These are phyloP conservation scores for Tarenaya hassleriana DNA, from an alignment of 345 rosid species.

Conservation along the genomic window DNA sequence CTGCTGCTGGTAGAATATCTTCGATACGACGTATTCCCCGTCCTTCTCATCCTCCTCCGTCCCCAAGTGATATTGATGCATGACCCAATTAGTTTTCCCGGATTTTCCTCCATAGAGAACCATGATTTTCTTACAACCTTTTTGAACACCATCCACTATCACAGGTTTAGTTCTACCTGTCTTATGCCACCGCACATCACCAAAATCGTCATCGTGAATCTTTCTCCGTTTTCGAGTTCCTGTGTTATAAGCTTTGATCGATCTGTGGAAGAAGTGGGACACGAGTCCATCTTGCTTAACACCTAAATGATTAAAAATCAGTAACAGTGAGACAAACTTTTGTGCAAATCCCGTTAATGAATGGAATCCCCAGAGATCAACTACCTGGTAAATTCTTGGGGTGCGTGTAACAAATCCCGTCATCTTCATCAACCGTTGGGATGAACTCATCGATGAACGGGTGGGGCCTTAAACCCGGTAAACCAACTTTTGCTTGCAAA, in stretches of 20 bases:
- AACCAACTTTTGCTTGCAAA: slow-evolving; percentile 62
- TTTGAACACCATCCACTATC: slow-evolving; percentile 62
- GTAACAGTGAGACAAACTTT: slow-evolving; percentile 5
- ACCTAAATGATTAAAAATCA: slow-evolving; percentile 33
- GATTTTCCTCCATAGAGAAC: slow-evolving; percentile 88
- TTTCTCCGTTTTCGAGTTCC: slow-evolving; percentile 93
- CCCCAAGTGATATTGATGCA: slow-evolving; percentile 98
- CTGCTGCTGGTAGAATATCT: slow-evolving; percentile 71
- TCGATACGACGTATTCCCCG: slow-evolving; percentile 75
- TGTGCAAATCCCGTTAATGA: slow-evolving; percentile 2
- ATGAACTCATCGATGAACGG: slow-evolving; percentile 81
- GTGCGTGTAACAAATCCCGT: slow-evolving; percentile 96
- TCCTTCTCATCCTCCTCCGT: slow-evolving; percentile 84
- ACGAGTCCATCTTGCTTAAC: slow-evolving; percentile 72
- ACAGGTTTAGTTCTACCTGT: slow-evolving; percentile 89
- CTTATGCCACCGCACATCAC: slow-evolving; percentile 97
- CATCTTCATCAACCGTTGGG: slow-evolving; percentile 69
- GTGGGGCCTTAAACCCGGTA: slow-evolving; percentile 43
- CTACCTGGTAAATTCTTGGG: slow-evolving; percentile 90
- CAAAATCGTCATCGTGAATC: slow-evolving; percentile 66
- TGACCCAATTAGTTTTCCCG: slow-evolving; percentile 89
- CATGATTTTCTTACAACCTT: slow-evolving; percentile 91
- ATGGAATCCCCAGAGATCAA: slow-evolving; percentile 7
- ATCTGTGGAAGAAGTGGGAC: slow-evolving; percentile 77
- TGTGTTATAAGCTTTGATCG: slow-evolving; percentile 84